phyloP scores from a whole-genome alignment of 208 protist genomes.

The Leishmania martiniquensis region DNA sequence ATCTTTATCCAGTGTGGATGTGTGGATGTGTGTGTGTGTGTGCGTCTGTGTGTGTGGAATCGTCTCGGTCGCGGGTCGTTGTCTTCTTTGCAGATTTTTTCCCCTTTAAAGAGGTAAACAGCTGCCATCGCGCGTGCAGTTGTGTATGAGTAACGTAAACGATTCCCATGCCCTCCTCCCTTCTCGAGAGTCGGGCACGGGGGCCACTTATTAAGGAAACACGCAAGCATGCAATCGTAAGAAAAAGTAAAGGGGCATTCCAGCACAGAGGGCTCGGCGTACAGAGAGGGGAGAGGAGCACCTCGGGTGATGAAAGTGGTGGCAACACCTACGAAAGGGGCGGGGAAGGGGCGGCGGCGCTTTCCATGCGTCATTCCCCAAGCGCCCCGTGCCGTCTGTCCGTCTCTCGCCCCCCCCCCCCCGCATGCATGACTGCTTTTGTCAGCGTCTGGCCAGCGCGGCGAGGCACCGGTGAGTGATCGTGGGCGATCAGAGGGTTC shows the following conservation, averaged over 20 bases:
- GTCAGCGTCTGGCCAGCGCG: not conserved
- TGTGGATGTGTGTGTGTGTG: not conserved
- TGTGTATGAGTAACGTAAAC: not conserved
- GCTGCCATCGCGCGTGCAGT: not conserved
- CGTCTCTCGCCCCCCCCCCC: no score
- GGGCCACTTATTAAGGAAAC: not conserved
- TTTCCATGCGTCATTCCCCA: not conserved
- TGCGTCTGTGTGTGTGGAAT: not conserved
- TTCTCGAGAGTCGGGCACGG: not conserved
- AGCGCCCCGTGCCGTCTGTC: not conserved
- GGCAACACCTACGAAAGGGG: no score
- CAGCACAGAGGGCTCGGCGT: not conserved
- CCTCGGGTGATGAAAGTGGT: not conserved
- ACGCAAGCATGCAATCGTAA: not conserved
- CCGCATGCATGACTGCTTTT: not conserved
- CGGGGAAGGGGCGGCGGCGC: not conserved
- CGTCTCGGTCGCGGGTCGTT: not conserved
- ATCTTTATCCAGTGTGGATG: not conserved
- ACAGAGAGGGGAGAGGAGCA: not conserved
- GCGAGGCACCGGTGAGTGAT: not conserved
- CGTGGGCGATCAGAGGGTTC: not conserved
- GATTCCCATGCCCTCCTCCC: not conserved
- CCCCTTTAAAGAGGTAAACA: not conserved
- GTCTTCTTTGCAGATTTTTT: not conserved
- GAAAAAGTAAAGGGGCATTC: no score